Evolutionary conservation across 495 filamentous ascomycete species (phyloP).

Genomic region (Trichocladium antarcticum): DNA sequence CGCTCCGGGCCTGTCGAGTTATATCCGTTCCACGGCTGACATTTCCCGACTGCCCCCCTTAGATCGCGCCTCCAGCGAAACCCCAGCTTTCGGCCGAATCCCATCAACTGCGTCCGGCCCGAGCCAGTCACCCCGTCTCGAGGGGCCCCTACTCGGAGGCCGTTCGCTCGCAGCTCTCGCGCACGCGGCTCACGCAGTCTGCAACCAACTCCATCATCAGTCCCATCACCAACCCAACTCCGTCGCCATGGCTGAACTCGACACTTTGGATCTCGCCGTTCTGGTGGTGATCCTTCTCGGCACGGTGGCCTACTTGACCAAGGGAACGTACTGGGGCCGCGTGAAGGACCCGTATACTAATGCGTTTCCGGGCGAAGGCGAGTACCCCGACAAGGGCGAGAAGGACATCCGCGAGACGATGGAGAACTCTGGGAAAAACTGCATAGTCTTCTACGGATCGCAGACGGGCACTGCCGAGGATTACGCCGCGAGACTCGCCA

Average conservation of each 20-base stretch:
- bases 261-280: conserved; percentile 88
- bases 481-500: conserved; percentile 92
- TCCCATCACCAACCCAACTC: too few relatives aligned
- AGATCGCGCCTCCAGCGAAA: too few relatives aligned
- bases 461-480: conserved; percentile 98
- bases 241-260: conserved; percentile 76
- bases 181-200: too few relatives aligned
- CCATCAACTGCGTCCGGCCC: too few relatives aligned
- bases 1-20: too few relatives aligned
- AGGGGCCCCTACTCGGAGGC: too few relatives aligned
- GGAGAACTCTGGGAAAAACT: conserved; percentile 92
- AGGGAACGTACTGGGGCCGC: conserved; percentile 82
- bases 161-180: too few relatives aligned
- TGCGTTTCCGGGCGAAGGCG: conserved; percentile 55
- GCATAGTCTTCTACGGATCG: conserved; percentile 95
- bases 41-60: too few relatives aligned
- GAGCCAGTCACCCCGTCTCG: too few relatives aligned
- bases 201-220: too few relatives aligned
- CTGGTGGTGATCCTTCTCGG: conserved; percentile 73
- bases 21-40: too few relatives aligned
- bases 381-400: conserved; percentile 73
- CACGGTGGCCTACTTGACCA: conserved; percentile 92
- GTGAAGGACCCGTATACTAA: conserved; percentile 79
- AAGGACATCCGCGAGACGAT: conserved; percentile 90
- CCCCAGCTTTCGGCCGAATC: too few relatives aligned